A percentile compares a stretch with the other conserved stretches of the same genome.
Evolutionary conservation across 2,329 filamentous ascomycete genomes (phyloP).

Genomic region (Emergomyces orientalis): DNA sequence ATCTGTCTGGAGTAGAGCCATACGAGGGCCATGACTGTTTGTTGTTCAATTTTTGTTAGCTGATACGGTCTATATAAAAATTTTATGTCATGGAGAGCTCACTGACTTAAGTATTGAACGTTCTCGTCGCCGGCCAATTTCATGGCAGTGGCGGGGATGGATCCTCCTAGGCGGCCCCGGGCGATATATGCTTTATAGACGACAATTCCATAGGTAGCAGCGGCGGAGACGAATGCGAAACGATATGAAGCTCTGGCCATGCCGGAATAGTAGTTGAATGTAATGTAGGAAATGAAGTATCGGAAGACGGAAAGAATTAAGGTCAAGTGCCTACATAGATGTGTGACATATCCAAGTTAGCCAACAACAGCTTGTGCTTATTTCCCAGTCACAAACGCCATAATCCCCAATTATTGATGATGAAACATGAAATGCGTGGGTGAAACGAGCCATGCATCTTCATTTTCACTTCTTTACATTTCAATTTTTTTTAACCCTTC

Average conservation of each 20-base stretch:
- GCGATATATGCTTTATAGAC: constrained; percentile 96
- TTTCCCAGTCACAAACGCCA: neutral
- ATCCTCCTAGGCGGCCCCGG: constrained; percentile 63
- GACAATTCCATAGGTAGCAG: constrained; percentile 91
- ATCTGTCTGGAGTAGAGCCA: constrained; percentile 92
- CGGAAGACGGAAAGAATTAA: constrained; percentile 74
- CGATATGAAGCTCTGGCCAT: constrained; percentile 81
- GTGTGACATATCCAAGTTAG: neutral
- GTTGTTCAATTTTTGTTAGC: constrained; percentile 14
- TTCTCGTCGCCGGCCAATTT: constrained; percentile 81
- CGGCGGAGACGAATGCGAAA: constrained; percentile 78
- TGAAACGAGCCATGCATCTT: neutral
- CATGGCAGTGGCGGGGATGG: constrained; percentile 52
- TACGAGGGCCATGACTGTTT: constrained; percentile 75
- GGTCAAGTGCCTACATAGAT: constrained; percentile 61
- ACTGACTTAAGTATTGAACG: constrained; percentile 80
- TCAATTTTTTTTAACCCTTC: neutral
- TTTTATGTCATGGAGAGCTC: neutral
- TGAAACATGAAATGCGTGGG: neutral
- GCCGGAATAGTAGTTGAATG: constrained; percentile 73
- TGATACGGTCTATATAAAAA: neutral
- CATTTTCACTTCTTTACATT: neutral
- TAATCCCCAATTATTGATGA: neutral
- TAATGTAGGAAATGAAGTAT: constrained; percentile 76
- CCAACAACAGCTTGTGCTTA: neutral